Conservation (phyloP, 371 early-diverging fungal genomes). For the Mucor lusitanicus region DNA sequence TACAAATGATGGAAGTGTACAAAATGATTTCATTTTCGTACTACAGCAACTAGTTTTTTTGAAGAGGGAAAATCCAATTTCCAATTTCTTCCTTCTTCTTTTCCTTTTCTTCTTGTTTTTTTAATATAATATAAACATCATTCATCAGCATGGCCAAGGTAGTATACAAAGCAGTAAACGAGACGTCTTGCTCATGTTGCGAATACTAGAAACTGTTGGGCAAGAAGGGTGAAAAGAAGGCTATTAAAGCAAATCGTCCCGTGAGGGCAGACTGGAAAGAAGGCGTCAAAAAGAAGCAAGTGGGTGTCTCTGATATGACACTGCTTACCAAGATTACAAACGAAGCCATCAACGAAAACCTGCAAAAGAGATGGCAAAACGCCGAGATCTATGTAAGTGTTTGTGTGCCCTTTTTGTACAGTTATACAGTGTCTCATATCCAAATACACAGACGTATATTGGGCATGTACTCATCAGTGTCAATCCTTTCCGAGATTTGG, state of each 20-base stretch:
- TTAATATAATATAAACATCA: background rate
- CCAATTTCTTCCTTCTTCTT: background rate
- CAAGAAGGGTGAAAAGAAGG: conserved; percentile 43
- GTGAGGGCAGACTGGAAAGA: conserved; percentile 86
- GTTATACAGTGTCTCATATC: background rate
- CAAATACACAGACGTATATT: conserved; percentile 73
- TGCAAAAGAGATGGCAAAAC: conserved; percentile 82
- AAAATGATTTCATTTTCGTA: conserved; percentile 7
- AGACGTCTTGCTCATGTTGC: background rate
- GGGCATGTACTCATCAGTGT: conserved; percentile 89
- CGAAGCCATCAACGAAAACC: conserved; percentile 84
- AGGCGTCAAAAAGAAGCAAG: conserved; percentile 80
- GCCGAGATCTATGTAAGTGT: conserved; percentile 83
- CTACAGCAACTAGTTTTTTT: background rate
- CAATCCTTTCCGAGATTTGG: conserved; percentile 85
- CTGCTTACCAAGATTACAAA: conserved; percentile 85
- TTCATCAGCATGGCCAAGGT: conserved; percentile 4
- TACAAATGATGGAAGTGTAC: background rate
- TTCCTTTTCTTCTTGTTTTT: background rate
- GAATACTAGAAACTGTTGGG: background rate
- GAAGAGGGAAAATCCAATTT: background rate
- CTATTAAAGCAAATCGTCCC: conserved; percentile 55
- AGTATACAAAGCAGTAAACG: background rate
- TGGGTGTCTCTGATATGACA: conserved; percentile 88
- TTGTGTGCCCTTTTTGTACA: background rate